A percentile compares a stretch with the other conserved stretches of the same genome.
Evolutionary conservation across 345 rosid genomes (phyloP).

Genomic region (Eucalyptus microcorys): DNA sequence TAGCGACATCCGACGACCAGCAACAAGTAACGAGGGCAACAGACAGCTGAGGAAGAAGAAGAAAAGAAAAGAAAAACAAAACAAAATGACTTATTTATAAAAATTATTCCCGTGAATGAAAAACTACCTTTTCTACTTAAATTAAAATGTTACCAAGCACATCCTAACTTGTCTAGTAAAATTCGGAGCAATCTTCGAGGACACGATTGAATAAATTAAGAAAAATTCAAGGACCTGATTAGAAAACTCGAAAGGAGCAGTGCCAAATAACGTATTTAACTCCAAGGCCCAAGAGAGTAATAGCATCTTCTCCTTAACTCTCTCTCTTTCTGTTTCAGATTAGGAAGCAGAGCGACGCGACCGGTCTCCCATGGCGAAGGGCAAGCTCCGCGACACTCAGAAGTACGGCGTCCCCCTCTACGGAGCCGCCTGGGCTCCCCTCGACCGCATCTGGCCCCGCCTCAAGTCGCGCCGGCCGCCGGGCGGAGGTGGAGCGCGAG

Average conservation of each 20-base stretch:
- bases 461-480: conserved; percentile 2
- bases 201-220: background rate
- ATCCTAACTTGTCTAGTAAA: background rate
- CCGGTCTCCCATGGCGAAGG: background rate
- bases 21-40: accelerated
- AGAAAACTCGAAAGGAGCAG: background rate
- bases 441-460: conserved; percentile 19
- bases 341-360: background rate
- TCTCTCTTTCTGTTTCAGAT: background rate
- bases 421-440: conserved; percentile 64
- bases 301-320: background rate
- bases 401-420: conserved; percentile 82
- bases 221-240: background rate
- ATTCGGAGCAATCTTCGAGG: background rate
- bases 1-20: accelerated
- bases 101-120: too few relatives aligned
- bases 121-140: too few relatives aligned
- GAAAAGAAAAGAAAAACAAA: too few relatives aligned
- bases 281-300: background rate
- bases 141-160: too few relatives aligned
- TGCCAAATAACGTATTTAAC: background rate
- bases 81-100: too few relatives aligned
- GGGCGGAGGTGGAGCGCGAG: background rate
- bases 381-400: conserved; percentile 16
- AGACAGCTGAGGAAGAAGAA: too few relatives aligned